Evolutionary conservation across 371 early-diverging fungal genomes (phyloP), one percentile per base, ranked within the genome.

Genomic region (Actinomucor elegans): DNA sequence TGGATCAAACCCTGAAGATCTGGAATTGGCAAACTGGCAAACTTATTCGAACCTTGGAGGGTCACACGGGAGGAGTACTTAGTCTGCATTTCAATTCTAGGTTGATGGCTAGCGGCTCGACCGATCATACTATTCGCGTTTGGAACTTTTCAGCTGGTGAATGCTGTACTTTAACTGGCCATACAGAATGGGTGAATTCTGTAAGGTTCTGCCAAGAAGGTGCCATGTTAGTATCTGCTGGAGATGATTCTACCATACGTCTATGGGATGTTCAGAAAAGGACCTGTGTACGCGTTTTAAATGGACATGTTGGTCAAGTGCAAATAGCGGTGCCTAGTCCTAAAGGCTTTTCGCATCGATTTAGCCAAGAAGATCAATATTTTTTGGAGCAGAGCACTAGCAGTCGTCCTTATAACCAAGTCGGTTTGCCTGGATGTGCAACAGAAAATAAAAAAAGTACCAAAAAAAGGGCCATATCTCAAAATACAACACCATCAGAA

Each of bases 11-110:
- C 0, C 82, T 99, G n/a, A 81, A 91, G 56, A 89, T 99, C 40
- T 99, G 99, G 99, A 93, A 97, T 73, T 91, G 93, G 66, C 89
- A 92, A 41, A 90, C 88, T 4, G 98, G 96, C 27, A 72, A 87
- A 31, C 89, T 91, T 55, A 84, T 98, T 34, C 89, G 94, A 23
- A 90, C 88, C 0, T 67, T 98, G 41, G 86, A 83, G 40, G 89
- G 89, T 26, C 89, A 87, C 52, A 94, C 96, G 29, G 83, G 81
- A 50, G 95, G 94, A 17, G 90, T 98, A 15, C 77, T 87, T 26
- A 88, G 87, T 20, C 73, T 96, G 15, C 92, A 97, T 67, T 95
- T 92, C 62, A 86, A 89, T 55, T 83, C 86, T 17, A 82, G 89
- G 37, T 55, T 88, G 5, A 67, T 94, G 48, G 96, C 89, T 3